Base-by-base conservation (phyloP, 495 filamentous ascomycete species). In the Tuber umbilicatum region DNA sequence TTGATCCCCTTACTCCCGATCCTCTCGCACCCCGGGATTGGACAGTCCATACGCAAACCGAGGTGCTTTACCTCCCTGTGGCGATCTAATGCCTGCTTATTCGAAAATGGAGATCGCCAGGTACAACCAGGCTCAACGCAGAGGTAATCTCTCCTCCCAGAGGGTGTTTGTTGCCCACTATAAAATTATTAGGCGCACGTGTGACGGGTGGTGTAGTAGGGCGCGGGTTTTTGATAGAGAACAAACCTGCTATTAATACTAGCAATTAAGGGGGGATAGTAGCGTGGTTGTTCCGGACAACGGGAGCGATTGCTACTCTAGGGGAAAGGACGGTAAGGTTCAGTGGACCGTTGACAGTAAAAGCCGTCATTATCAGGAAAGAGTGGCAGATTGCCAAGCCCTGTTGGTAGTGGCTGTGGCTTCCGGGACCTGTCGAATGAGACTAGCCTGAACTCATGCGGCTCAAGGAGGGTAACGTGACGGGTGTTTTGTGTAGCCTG, bases 1-100 rank as follows among this genome's bases (percentile, higher is more conserved):
- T 45, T 67, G 4, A 78, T 76, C 1, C 76, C 73, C 0, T 68
- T 75, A 37, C 39, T 42, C 2, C 70, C 76, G 6, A 69, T 47
- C 31, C 69, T 73, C 3, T 47, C 16, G 38, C 38, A 39, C 38
- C 38, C 38, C 38, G 38, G 12, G 47, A 73, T 23, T 19, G 74
- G 74, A 10, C 71, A 78, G 19, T 71, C 68, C 4, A 70, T 2
- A 2, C n/a, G 47, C 5, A 12, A 21, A 14, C 35, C 19, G 41
- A 14, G 21, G 10, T 76, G 74, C 5, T 50, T n/a, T 0, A 7
- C 41, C 0, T 42, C 37, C 0, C 9, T 43, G 42, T 76, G 71
- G 9, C 74, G 71, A 16, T 55, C 69, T 2, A 76, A 73, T 14
- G 69, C 74, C 3, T 60, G 69, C 60, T n/a, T 73, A 17, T n/a